phyloP scores from a whole-genome alignment of 2,329 filamentous ascomycete genomes.

The Ophiostoma piceae region DNA sequence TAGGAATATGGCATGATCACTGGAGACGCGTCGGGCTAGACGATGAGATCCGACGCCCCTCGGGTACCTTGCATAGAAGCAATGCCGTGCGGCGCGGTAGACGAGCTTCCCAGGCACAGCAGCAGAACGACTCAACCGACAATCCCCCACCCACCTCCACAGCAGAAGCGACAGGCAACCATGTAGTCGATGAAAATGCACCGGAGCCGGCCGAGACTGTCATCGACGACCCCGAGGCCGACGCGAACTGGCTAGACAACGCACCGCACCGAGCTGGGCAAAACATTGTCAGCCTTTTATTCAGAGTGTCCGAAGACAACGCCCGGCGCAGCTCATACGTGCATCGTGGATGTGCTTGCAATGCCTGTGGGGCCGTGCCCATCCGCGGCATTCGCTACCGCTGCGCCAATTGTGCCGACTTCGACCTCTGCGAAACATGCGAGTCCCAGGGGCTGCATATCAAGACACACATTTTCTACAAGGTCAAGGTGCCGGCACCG shows the following conservation, averaged over 20 bases:
- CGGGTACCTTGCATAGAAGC: neutral
- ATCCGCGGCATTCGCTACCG: conserved; percentile 91
- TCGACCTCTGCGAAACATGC: conserved; percentile 90
- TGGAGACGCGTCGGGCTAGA: conserved; percentile 19
- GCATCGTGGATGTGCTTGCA: conserved; percentile 87
- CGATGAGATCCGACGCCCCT: neutral
- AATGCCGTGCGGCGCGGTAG: conserved; percentile 28
- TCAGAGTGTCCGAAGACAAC: conserved; percentile 90
- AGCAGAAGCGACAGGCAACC: neutral
- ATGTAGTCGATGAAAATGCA: conserved; percentile 15
- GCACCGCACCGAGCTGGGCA: conserved; percentile 56
- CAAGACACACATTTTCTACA: conserved; percentile 95
- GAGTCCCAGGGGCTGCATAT: conserved; percentile 72
- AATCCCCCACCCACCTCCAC: neutral
- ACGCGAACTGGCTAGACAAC: conserved; percentile 49
- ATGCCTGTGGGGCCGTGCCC: conserved; percentile 78
- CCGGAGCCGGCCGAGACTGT: conserved; percentile 28
- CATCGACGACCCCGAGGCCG: conserved; percentile 35
- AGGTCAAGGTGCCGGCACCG: conserved; percentile 83
- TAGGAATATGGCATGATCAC: conserved; percentile 24
- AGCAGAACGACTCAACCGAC: neutral
- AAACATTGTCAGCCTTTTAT: conserved; percentile 78
- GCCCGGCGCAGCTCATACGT: conserved; percentile 82
- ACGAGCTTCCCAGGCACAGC: conserved; percentile 18
- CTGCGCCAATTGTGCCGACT: conserved; percentile 91